Evolutionary conservation across 1,284 basidiomycete species (phyloP), one percentile per base, ranked within the genome.

Genomic region (Apiotrichum veenhuisii): DNA sequence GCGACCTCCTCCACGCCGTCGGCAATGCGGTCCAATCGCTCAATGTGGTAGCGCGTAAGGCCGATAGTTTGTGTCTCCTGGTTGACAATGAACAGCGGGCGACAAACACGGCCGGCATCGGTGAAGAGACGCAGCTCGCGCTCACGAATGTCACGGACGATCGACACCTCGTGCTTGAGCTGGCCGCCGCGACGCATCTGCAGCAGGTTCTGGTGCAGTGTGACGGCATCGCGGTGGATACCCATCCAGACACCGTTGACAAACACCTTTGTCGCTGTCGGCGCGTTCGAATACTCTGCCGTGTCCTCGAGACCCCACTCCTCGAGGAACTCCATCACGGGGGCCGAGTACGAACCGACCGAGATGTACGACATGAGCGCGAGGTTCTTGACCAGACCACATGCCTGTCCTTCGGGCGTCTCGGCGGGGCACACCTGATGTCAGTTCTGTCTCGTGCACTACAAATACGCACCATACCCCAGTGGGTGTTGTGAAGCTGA

Each of bases 221-320:
- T 89, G 47, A 87, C 87, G 18, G 95, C 91, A 67, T 98, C 90
- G 58, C 93, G 89, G 78, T 98, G 94, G n/a, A 98, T 91, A 64
- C 96, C 96, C 84, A 97, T 92, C 96, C 96, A 98, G 12, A 98
- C 93, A 72, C 96, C 96, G 69, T 99, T 99, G 63, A 99, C 91
- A 76, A 99, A 98, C 38, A 99, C 91, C 78, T 98, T 98, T 36
- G 95, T 98, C 57, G 87, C 90, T 15, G 86, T 85, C 20, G 87
- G 82, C 18, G 90, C 89, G 70, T 89, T 85, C 0, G 87, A 86
- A 69, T 91, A 94, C 76, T 96, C 91, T 71, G 93, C 90, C 59
- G 95, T 76, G 33, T 89, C 89, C 75, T 96, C 91, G 65, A 96
- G 79, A 66, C 93, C 95, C 91, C 95, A 98, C 79, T 98, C 95